Conservation (phyloP, 2,329 filamentous ascomycete genomes). For the Aspergillus thermomutatus region DNA sequence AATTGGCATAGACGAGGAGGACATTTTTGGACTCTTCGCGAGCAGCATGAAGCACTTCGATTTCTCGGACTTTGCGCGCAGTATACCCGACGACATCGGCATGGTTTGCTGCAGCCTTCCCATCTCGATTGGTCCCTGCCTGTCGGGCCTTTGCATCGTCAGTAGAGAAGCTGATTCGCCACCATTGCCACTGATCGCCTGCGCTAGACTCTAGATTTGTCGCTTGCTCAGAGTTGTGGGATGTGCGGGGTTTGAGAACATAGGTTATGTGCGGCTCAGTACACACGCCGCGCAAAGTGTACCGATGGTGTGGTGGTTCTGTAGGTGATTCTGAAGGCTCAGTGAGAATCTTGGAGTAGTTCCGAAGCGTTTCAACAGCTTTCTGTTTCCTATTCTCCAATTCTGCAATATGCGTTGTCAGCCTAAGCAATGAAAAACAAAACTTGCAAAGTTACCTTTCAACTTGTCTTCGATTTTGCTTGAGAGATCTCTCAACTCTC, state of each 20-base stretch:
- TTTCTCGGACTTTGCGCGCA: constrained; percentile 44
- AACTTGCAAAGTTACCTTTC: constrained; percentile 25
- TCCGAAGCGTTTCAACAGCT: constrained; percentile 39
- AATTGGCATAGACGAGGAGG: constrained; percentile 59
- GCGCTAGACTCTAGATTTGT: constrained; percentile 19
- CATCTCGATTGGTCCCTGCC: constrained; percentile 21
- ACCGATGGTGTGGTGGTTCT: constrained; percentile 45
- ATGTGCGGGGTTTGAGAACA: constrained; percentile 43
- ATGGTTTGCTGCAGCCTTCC: constrained; percentile 20
- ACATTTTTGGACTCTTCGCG: constrained; percentile 51
- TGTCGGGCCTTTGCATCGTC: constrained; percentile 39
- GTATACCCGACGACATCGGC: constrained; percentile 40
- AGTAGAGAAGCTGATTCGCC: constrained; percentile 52
- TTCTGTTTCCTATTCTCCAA: constrained; percentile 43
- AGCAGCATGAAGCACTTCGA: constrained; percentile 54
- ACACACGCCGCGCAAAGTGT: constrained; percentile 57
- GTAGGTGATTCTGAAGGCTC: constrained; percentile 40
- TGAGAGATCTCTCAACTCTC: constrained; percentile 35
- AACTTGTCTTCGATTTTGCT: constrained; percentile 41
- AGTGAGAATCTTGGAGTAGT: constrained; percentile 47
- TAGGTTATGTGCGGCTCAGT: constrained; percentile 58
- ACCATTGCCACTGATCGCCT: constrained; percentile 49
- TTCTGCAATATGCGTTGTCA: constrained; percentile 27
- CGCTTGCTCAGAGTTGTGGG: constrained; percentile 18
- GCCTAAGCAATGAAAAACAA: neutral